Conservation (phyloP, 192 early-diverging fungal genomes). For the Coemansia sp. region DNA sequence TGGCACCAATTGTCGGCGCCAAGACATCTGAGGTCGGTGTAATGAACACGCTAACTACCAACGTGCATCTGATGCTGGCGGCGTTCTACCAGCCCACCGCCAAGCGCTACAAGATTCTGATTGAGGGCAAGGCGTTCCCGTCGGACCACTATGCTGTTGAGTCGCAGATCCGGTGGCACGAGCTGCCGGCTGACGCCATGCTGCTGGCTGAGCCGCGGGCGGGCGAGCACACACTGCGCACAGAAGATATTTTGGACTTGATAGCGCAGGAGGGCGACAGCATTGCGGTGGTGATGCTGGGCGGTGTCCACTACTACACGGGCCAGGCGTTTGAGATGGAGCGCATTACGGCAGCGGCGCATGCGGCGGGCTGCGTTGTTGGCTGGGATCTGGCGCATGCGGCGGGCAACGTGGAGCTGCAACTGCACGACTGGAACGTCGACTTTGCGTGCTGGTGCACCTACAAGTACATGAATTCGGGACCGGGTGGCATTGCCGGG, state of each 20-base stretch:
- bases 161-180: constrained; percentile 86
- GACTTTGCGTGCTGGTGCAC: constrained; percentile 99
- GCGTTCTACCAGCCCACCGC: constrained; percentile 88
- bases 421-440: constrained; percentile 91
- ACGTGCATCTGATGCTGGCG: constrained; percentile 85
- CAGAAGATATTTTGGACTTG: constrained; percentile 73
- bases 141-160: constrained; percentile 91
- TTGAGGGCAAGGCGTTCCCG: constrained; percentile 91
- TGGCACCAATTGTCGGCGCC: constrained; percentile 74
- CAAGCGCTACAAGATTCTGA: constrained; percentile 75
- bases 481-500: constrained; percentile 90
- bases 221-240: constrained; percentile 67
- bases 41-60: constrained; percentile 91
- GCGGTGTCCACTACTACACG: constrained; percentile 93
- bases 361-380: constrained; percentile 79
- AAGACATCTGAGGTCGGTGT: constrained; percentile 68
- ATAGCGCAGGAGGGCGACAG: constrained; percentile 69
- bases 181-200: constrained; percentile 63
- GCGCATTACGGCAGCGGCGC: constrained; percentile 76
- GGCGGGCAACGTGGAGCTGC: constrained; percentile 83
- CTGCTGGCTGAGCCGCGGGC: constrained; percentile 69
- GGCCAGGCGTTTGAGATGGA: constrained; percentile 85
- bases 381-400: constrained; percentile 97
- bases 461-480: constrained; percentile 99
- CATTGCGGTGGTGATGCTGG: constrained; percentile 84